A percentile compares a stretch with the other conserved stretches of the same genome.
Conservation (phyloP, 2,329 filamentous ascomycete species). For the Sporothrix euskadiensis region DNA sequence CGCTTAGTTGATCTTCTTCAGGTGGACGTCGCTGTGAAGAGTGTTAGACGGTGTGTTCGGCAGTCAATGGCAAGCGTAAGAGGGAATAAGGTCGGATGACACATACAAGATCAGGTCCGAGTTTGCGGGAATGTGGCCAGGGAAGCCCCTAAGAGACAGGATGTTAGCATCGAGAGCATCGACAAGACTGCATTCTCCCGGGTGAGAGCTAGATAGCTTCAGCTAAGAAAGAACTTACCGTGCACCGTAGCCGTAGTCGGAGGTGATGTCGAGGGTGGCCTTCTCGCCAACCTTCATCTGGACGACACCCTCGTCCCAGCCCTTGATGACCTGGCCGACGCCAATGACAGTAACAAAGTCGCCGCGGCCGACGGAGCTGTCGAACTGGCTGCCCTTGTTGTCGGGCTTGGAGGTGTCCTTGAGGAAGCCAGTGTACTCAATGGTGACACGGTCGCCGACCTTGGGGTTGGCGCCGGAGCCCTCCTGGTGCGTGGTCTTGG, state of each 20-base stretch:
- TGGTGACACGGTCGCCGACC: slow-evolving; percentile 72
- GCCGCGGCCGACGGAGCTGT: slow-evolving; percentile 75
- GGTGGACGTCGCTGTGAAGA: slow-evolving; percentile 39
- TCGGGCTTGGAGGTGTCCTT: slow-evolving; percentile 63
- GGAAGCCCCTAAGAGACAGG: slow-evolving; percentile 64
- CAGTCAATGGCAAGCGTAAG: neutral
- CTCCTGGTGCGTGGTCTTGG: slow-evolving; percentile 61
- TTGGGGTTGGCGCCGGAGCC: slow-evolving; percentile 65
- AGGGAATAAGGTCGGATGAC: neutral
- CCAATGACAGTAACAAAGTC: slow-evolving; percentile 80
- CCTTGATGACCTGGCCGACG: slow-evolving; percentile 79
- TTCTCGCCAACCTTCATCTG: slow-evolving; percentile 91
- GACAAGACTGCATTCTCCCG: neutral
- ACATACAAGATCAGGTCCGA: slow-evolving; percentile 83
- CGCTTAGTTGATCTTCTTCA: slow-evolving; percentile 39
- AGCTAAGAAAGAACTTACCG: slow-evolving; percentile 47
- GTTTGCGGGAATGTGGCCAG: slow-evolving; percentile 72
- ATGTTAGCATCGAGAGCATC: slow-evolving; percentile 32
- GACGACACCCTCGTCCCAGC: slow-evolving; percentile 81
- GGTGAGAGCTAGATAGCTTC: neutral
- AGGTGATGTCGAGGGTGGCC: slow-evolving; percentile 77
- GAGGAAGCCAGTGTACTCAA: slow-evolving; percentile 90
- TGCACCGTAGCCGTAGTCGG: slow-evolving; percentile 66
- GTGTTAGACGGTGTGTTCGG: slow-evolving; percentile 30
- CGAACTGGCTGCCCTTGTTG: slow-evolving; percentile 78